A percentile compares a stretch with the other conserved stretches of the same genome.
These are phyloP conservation scores for Lagenaria siceraria DNA, from an alignment of 306 rosid genomes.

Conservation along the genomic window DNA sequence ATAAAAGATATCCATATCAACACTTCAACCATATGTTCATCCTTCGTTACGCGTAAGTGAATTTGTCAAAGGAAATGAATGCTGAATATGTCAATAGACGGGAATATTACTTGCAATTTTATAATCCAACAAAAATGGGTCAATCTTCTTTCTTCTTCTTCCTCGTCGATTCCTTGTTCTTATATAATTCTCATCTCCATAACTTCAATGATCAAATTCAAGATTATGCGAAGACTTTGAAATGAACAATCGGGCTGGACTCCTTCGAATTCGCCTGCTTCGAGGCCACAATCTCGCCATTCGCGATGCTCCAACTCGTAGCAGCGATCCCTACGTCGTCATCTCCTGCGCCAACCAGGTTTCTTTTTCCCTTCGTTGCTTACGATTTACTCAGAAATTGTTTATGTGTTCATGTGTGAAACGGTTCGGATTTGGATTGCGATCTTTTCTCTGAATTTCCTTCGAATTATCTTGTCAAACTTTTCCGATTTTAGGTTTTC, in stretches of 20 bases:
- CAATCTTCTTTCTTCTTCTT: neutral
- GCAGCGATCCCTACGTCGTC: conserved; percentile 74
- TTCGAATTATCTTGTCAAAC: neutral
- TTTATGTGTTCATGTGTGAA: neutral
- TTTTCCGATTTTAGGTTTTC: neutral
- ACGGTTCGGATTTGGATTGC: neutral
- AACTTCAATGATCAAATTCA: neutral
- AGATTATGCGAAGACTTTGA: neutral
- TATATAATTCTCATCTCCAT: neutral
- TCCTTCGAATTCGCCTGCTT: conserved; percentile 50
- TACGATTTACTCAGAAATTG: neutral
- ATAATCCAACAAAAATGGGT: neutral
- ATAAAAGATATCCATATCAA: too few species aligned
- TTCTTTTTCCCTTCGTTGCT: neutral
- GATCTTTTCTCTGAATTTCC: neutral
- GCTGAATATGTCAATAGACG: neutral
- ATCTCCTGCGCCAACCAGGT: conserved; percentile 45
- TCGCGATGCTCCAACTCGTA: conserved; percentile 39
- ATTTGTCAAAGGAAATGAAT: neutral
- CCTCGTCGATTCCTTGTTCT: neutral
- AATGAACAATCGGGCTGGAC: conserved; percentile 40
- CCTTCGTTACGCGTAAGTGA: too few species aligned
- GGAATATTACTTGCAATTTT: neutral
- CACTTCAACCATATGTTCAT: too few species aligned
- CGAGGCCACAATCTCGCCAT: conserved; percentile 59